phyloP scores from a whole-genome alignment of 2,329 filamentous ascomycete genomes.

The Pyricularia grisea region DNA sequence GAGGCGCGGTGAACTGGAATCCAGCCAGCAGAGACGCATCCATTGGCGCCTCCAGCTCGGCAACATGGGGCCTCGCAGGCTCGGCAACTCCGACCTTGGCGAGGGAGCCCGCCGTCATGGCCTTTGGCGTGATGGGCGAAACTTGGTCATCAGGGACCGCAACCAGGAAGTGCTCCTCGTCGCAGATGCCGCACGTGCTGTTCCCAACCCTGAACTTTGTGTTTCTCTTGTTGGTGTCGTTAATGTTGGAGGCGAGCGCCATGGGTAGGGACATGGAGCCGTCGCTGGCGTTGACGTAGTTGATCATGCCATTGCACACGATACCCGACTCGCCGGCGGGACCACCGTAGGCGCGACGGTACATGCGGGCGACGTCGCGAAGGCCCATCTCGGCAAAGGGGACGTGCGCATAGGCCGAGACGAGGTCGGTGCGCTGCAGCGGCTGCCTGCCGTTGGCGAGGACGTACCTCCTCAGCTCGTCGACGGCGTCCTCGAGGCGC shows the following conservation, averaged over 20 bases:
- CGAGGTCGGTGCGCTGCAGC: constrained; percentile 40
- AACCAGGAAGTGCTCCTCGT: neutral
- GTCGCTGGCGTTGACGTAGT: constrained; percentile 5
- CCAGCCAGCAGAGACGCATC: neutral
- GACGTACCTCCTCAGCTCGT: constrained; percentile 51
- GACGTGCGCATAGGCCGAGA: constrained; percentile 48
- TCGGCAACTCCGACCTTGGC: neutral
- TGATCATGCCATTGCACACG: constrained; percentile 20
- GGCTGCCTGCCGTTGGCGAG: constrained; percentile 40
- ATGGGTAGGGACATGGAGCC: constrained; percentile 9
- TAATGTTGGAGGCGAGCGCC: constrained; percentile 7
- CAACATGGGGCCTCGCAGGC: constrained; percentile 3
- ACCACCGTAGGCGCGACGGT: constrained; percentile 46
- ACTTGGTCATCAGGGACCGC: neutral
- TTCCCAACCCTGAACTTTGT: neutral
- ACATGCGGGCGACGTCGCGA: constrained; percentile 45
- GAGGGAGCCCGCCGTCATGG: neutral
- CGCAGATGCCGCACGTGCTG: constrained; percentile 3
- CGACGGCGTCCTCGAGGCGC: constrained; percentile 50
- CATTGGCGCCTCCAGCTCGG: constrained; percentile 11
- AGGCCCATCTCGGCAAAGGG: constrained; percentile 38
- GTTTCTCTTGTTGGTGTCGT: constrained; percentile 1
- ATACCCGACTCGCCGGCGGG: constrained; percentile 34
- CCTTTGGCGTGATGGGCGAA: neutral
- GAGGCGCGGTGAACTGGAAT: constrained; percentile 8